phyloP scores from a whole-genome alignment of 805 yeast genomes.

The Cyberlindnera meyerae region DNA sequence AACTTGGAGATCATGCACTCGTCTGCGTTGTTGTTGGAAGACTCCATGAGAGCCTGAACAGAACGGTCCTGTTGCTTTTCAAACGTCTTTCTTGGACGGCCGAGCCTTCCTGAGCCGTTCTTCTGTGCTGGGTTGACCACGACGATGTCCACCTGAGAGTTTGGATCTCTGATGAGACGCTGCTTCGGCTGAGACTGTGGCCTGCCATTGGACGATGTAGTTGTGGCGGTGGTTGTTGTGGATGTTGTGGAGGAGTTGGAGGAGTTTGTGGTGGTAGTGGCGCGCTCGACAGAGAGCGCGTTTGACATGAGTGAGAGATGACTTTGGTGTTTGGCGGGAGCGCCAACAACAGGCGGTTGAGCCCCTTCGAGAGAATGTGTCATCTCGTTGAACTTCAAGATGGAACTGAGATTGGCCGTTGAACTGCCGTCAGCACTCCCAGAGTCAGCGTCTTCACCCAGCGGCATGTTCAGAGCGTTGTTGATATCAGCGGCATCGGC shows the following conservation, averaged over 20 bases:
- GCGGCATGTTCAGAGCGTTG: too few species aligned
- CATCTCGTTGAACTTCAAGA: too few species aligned
- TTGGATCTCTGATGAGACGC: slow-evolving; percentile 18
- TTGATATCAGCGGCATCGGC: not conserved
- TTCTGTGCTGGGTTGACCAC: slow-evolving; percentile 25
- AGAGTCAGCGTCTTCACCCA: not conserved
- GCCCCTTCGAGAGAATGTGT: not conserved
- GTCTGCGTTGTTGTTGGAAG: slow-evolving; percentile 19
- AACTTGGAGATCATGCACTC: slow-evolving; percentile 23
- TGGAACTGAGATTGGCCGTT: too few species aligned
- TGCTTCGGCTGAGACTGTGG: slow-evolving; percentile 17
- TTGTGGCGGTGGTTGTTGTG: not conserved
- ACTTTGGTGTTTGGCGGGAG: too few species aligned
- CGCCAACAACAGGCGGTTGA: not conserved
- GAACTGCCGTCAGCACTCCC: not conserved
- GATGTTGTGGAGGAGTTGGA: slow-evolving; percentile 1
- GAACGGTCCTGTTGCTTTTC: slow-evolving; percentile 1
- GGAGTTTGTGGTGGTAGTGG: not conserved
- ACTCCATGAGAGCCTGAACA: slow-evolving; percentile 1
- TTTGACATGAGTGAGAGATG: too few species aligned
- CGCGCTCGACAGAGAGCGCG: too few species aligned
- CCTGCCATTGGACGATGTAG: not conserved
- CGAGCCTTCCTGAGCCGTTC: slow-evolving; percentile 23
- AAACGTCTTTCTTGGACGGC: slow-evolving; percentile 23
- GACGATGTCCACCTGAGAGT: slow-evolving; percentile 23